Evolutionary conservation across 345 rosid genomes (phyloP).

Genomic region (Gossypium rotundifolium): DNA sequence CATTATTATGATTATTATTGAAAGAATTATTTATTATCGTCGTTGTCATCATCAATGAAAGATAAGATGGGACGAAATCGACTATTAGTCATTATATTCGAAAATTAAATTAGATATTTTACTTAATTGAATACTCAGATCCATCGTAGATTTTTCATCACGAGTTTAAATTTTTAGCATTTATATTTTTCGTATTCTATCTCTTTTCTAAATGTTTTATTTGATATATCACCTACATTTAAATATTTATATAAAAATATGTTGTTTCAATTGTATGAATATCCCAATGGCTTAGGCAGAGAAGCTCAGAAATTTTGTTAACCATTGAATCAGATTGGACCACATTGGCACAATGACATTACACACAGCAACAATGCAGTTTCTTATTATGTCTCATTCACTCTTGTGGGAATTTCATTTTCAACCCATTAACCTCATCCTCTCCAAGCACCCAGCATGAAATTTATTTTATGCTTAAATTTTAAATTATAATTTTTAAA

Average conservation of each 20-base stretch:
- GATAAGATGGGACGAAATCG: background rate
- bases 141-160: background rate
- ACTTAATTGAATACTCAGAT: background rate
- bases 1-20: background rate
- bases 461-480: too few species aligned
- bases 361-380: background rate
- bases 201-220: too few species aligned
- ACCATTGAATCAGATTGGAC: constrained; percentile 7
- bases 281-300: background rate
- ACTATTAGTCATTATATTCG: background rate
- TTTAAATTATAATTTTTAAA: too few species aligned
- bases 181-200: background rate
- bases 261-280: too few species aligned
- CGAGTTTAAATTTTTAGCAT: background rate
- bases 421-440: background rate
- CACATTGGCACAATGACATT: constrained; percentile 1
- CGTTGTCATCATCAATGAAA: background rate
- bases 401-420: constrained; percentile 1
- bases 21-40: too few species aligned
- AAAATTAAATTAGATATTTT: background rate
- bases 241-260: too few species aligned
- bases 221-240: too few species aligned
- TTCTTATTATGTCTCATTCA: constrained; percentile 2
- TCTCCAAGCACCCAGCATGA: background rate
- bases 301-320: constrained; percentile 3